Base-by-base conservation (phyloP, 495 filamentous ascomycete genomes). In the Massariosphaeria phaeospora region DNA sequence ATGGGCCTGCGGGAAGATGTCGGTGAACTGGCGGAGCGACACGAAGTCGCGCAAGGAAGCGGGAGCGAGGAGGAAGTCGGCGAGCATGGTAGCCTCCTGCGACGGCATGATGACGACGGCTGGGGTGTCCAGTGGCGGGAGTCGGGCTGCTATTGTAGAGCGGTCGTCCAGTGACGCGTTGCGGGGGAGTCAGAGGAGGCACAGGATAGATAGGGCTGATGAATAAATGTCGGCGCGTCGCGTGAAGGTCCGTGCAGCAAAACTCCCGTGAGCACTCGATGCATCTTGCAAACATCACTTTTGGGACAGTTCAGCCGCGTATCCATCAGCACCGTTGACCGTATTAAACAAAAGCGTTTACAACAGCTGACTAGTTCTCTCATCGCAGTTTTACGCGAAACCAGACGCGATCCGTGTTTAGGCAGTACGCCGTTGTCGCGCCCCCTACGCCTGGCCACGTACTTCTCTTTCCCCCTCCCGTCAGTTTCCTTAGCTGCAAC, bases 61-160 rank as follows among this genome's bases (percentile, higher is more conserved):
- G 6, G 88, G 84, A 13, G 84, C 73, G 41, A 94, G 81, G 33
- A 95, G 75, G 61, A 91, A 94, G 57, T 83, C 84, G 66, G 73
- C 77, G 46, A 95, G 77, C 57, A 95, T 85, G 2, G 77, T 77
- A 33, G 75, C 69, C 63, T 91, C 87, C 25, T 81, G 82, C 8
- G 85, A 83, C 15, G 86, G 73, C 86, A 89, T 89, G 34, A 36
- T 69, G 34, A 20, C 18, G 15, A 26, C n/a, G 7, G 36, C 12
- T 33, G 11, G n/a, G 4, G 17, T 3, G 21, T 21, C 2, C 12
- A 0, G 31, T 13, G 30, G 18, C 9, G n/a, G 39, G n/a, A 30
- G 38, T 34, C 10, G 34, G n/a, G 49, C 7, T 15, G 11, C 17
- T 21, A 2, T 9, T 33, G 24, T 6, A 34, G 21, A 29, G 20